These are phyloP conservation scores for Fusarium brevicatenulatum DNA, from an alignment of 2,329 filamentous ascomycete species.

Conservation along the genomic window DNA sequence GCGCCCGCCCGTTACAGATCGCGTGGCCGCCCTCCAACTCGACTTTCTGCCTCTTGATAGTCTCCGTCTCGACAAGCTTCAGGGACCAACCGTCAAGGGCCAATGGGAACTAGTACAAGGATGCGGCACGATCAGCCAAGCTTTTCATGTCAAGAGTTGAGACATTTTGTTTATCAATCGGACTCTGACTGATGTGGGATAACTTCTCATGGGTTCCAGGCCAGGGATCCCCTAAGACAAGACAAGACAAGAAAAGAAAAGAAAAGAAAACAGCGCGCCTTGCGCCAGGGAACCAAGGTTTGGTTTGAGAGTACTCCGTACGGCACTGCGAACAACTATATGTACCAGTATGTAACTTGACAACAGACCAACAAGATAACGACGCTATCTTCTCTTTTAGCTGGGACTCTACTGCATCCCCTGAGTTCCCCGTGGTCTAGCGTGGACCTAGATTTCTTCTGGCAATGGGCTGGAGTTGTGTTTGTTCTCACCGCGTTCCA, in stretches of 20 bases:
- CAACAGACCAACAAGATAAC: constrained; percentile 35
- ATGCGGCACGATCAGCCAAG: constrained; percentile 7
- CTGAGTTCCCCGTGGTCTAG: constrained; percentile 33
- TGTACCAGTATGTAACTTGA: background rate
- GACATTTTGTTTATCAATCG: constrained; percentile 29
- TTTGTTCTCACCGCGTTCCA: constrained; percentile 29
- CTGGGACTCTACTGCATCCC: constrained; percentile 27
- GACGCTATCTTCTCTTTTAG: constrained; percentile 35
- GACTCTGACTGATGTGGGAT: constrained; percentile 2
- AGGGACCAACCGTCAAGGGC: constrained; percentile 15
- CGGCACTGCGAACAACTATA: background rate
- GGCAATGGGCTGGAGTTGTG: constrained; percentile 2
- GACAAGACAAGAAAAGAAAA: background rate
- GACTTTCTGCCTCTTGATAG: background rate
- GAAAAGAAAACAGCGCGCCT: constrained; percentile 4
- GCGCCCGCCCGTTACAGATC: constrained; percentile 36
- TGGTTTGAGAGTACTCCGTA: background rate
- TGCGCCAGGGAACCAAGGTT: constrained; percentile 17
- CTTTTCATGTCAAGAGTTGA: background rate
- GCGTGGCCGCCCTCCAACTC: constrained; percentile 35
- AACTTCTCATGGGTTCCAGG: background rate
- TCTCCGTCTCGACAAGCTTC: background rate
- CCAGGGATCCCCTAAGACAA: background rate
- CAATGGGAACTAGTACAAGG: constrained; percentile 6
- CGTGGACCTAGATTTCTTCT: constrained; percentile 27